phyloP scores from a whole-genome alignment of 208 protist genomes.

The Wallacemonas sp. region DNA sequence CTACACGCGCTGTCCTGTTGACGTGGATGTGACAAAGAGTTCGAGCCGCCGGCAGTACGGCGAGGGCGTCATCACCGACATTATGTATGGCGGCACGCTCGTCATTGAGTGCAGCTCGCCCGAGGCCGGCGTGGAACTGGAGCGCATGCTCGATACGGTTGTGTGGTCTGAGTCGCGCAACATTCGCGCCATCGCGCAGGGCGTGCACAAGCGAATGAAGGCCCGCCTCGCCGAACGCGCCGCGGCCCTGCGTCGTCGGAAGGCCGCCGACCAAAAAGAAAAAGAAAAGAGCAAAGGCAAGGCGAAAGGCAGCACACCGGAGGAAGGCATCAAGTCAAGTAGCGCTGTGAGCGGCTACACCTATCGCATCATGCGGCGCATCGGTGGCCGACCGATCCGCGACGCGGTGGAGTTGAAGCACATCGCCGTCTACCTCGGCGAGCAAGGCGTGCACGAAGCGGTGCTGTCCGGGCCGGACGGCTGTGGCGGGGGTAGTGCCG shows the following conservation, averaged over 20 bases:
- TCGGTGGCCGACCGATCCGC: conserved; percentile 63
- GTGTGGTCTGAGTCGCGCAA: conserved; percentile 34
- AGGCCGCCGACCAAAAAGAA: conserved; percentile 8
- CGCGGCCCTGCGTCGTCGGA: neutral
- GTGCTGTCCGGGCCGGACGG: conserved; percentile 10
- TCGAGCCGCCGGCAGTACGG: conserved; percentile 38
- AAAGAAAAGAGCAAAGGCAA: neutral
- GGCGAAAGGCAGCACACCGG: neutral
- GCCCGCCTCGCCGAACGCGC: neutral
- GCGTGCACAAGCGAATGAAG: conserved; percentile 41
- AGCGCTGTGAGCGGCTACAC: conserved; percentile 9
- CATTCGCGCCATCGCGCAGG: conserved; percentile 25
- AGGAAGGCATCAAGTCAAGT: neutral
- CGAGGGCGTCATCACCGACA: conserved; percentile 80
- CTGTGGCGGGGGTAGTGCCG: neutral
- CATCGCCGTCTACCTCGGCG: conserved; percentile 39
- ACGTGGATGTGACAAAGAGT: conserved; percentile 35
- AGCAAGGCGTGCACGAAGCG: conserved; percentile 19
- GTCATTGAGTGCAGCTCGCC: conserved; percentile 56
- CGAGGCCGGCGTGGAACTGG: conserved; percentile 31
- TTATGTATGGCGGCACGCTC: conserved; percentile 85
- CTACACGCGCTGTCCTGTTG: conserved; percentile 49
- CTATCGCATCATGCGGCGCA: conserved; percentile 49
- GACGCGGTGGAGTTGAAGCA: conserved; percentile 55
- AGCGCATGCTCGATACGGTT: conserved; percentile 39